These are phyloP conservation scores for Boletus edulis DNA, from an alignment of 768 basidiomycete species.

Conservation along the genomic window DNA sequence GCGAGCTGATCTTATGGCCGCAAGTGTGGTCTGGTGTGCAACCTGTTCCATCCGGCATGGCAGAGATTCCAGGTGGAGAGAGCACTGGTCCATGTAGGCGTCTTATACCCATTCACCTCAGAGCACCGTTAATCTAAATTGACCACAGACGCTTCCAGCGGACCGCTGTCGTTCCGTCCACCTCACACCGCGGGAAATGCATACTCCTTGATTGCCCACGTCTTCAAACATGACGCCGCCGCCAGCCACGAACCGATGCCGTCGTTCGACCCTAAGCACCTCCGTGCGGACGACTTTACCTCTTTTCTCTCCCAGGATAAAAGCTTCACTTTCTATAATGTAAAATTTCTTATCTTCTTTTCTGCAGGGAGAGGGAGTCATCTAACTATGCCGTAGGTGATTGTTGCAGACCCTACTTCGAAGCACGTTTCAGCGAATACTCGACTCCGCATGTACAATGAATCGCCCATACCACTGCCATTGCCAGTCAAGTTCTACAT, in stretches of 20 bases:
- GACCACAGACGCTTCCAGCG: neutral
- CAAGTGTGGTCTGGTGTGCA: neutral
- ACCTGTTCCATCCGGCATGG: neutral
- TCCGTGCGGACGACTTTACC: neutral
- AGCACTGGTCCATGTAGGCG: neutral
- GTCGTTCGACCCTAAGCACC: neutral
- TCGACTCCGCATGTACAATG: constrained; percentile 7
- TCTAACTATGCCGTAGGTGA: neutral
- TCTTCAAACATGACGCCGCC: neutral
- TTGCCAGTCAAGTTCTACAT: neutral
- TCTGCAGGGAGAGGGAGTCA: neutral
- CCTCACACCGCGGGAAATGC: neutral
- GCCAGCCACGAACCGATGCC: neutral
- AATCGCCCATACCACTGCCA: neutral
- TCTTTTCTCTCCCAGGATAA: neutral
- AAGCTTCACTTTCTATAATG: constrained; percentile 4
- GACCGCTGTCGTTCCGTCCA: constrained; percentile 7
- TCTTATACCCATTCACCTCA: neutral
- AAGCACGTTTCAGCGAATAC: constrained; percentile 4
- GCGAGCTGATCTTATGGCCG: constrained; percentile 6
- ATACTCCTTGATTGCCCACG: constrained; percentile 8
- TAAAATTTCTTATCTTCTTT: neutral
- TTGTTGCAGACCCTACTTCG: constrained; percentile 10
- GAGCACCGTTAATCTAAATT: neutral
- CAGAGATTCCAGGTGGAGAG: neutral